phyloP scores from a whole-genome alignment of 257 asterid genomes.

The Apocynum venetum region DNA sequence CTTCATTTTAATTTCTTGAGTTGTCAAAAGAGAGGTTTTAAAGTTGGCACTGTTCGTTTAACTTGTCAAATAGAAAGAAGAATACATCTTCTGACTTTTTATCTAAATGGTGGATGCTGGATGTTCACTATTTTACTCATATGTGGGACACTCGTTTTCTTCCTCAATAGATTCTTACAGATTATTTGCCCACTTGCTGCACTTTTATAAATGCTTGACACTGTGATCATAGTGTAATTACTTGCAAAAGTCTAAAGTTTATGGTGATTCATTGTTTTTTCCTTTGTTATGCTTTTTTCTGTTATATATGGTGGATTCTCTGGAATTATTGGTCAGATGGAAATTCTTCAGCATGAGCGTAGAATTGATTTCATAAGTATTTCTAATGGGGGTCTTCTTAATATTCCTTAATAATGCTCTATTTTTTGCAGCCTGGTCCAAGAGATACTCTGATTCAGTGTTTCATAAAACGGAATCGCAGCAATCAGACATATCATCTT shows the following conservation, averaged over 20 bases:
- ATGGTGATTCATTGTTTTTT: neutral
- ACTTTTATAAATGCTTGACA: neutral
- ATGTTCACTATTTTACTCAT: neutral
- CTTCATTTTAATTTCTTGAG: neutral
- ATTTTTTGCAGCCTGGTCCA: conserved; percentile 78
- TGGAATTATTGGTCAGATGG: neutral
- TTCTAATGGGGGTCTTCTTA: neutral
- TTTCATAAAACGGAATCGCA: conserved; percentile 77
- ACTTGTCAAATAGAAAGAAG: neutral
- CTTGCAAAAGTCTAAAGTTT: neutral
- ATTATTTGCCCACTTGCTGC: neutral
- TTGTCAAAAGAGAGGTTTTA: neutral
- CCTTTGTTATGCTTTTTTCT: neutral
- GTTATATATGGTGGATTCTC: neutral
- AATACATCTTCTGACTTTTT: neutral
- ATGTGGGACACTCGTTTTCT: no score
- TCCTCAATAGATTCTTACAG: neutral
- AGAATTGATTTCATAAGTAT: neutral
- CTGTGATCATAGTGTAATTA: neutral
- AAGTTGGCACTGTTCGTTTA: neutral
- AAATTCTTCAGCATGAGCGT: neutral
- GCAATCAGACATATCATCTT: conserved; percentile 71
- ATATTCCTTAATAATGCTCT: neutral
- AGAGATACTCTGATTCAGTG: conserved; percentile 67
- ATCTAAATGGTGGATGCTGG: neutral